A percentile compares a stretch with the other conserved stretches of the same genome.
phyloP scores from a whole-genome alignment of 106 monocot genomes.

The Vanilla planifolia region DNA sequence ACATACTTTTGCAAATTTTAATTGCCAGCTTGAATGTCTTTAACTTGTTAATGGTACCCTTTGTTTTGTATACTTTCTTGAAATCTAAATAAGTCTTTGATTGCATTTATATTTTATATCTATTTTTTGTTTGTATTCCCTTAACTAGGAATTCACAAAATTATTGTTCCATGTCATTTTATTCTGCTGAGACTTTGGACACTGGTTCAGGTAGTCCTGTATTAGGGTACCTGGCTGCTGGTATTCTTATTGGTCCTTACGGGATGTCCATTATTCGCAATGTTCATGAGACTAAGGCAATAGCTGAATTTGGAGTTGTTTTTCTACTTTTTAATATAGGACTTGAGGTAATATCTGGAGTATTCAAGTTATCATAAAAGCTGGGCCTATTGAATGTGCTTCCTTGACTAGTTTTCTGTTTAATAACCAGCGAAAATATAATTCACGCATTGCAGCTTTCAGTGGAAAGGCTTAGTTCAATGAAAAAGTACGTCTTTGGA shows the following conservation, averaged over 20 bases:
- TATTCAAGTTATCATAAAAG: neutral
- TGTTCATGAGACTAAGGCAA: constrained; percentile 96
- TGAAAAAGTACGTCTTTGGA: constrained; percentile 99
- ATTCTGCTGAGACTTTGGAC: constrained; percentile 1
- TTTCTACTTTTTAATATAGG: constrained; percentile 98
- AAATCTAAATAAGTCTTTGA: too few relatives aligned
- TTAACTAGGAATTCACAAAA: too few relatives aligned
- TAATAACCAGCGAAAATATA: constrained; percentile 5
- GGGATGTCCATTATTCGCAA: constrained; percentile 76
- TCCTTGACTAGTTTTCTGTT: constrained; percentile 7
- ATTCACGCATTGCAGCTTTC: constrained; percentile 64
- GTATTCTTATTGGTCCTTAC: constrained; percentile 94
- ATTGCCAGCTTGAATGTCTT: too few relatives aligned
- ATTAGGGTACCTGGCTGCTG: constrained; percentile 52
- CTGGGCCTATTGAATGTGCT: neutral
- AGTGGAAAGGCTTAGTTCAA: constrained; percentile 96
- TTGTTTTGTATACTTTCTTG: too few relatives aligned
- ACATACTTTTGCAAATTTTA: too few relatives aligned
- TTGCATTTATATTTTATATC: too few relatives aligned
- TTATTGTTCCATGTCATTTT: too few relatives aligned
- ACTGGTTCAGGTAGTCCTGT: constrained; percentile 26
- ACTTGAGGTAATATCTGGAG: constrained; percentile 65
- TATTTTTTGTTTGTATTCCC: too few relatives aligned
- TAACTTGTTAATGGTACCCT: too few relatives aligned
- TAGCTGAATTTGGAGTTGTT: constrained; percentile 99